A percentile compares a stretch with the other conserved stretches of the same genome.
These are phyloP conservation scores for Wickerhamomyces pijperi DNA, from an alignment of 805 yeast genomes.

Conservation along the genomic window DNA sequence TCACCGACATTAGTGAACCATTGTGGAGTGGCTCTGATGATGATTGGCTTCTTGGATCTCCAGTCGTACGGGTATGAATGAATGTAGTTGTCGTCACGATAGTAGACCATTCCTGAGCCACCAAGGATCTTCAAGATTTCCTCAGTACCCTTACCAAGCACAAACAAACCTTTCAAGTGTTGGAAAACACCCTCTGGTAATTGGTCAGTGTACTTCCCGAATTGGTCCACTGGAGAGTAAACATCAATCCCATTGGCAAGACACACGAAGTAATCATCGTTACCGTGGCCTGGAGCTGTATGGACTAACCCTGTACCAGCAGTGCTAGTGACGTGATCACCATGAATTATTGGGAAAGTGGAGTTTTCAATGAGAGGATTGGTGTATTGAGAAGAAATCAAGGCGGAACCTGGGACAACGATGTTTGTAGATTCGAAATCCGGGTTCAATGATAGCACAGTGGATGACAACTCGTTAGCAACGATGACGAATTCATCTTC, in stretches of 20 bases:
- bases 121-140: constrained; percentile 33
- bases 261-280: constrained; percentile 79
- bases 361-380: constrained; percentile 39
- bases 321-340: constrained; percentile 65
- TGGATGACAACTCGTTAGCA: constrained; percentile 35
- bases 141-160: constrained; percentile 47
- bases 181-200: constrained; percentile 36
- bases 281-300: constrained; percentile 96
- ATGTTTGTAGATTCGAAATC: constrained; percentile 13
- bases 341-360: constrained; percentile 56
- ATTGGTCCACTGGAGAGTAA: constrained; percentile 68
- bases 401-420: constrained; percentile 28
- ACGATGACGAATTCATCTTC: constrained; percentile 39
- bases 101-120: constrained; percentile 32
- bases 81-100: constrained; percentile 36
- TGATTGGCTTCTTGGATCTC: constrained; percentile 93
- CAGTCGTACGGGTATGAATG: constrained; percentile 97
- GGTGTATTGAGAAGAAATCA: constrained; percentile 34
- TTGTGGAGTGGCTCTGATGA: constrained; percentile 90
- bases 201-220: constrained; percentile 53
- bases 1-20: constrained; percentile 86
- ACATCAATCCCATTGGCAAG: constrained; percentile 42
- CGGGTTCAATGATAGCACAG: constrained; percentile 23
- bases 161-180: constrained; percentile 42
- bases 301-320: constrained; percentile 96